Evolutionary conservation across 2,329 filamentous ascomycete species (phyloP).

Genomic region (Monilinia fructicola): DNA sequence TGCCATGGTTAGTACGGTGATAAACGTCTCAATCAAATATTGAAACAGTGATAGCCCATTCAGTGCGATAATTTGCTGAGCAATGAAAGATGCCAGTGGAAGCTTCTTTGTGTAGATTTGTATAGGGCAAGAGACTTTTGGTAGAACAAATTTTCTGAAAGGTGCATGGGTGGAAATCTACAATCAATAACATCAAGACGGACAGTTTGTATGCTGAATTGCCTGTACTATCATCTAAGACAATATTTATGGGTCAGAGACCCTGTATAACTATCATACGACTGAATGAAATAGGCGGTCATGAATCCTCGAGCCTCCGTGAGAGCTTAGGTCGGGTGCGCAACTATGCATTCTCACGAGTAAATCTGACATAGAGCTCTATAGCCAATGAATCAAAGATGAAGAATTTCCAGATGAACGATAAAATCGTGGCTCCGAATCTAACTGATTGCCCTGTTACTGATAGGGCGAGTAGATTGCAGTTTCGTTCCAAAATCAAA

Average conservation of each 20-base stretch:
- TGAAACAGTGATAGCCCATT: neutral
- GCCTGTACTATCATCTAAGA: neutral
- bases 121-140: neutral
- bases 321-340: neutral
- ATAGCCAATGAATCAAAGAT: too few relatives aligned
- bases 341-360: neutral
- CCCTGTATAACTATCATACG: neutral
- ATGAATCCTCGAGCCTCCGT: neutral
- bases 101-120: neutral
- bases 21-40: neutral
- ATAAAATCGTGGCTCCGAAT: neutral
- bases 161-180: neutral
- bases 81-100: neutral
- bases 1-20: too few relatives aligned
- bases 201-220: too few relatives aligned
- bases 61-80: neutral
- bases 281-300: neutral
- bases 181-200: too few relatives aligned
- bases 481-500: neutral
- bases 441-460: neutral
- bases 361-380: too few relatives aligned
- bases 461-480: neutral
- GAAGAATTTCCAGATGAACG: too few relatives aligned
- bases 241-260: neutral
- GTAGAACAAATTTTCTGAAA: neutral